Conservation (phyloP, 257 asterid genomes). For the Petunia secreta region DNA sequence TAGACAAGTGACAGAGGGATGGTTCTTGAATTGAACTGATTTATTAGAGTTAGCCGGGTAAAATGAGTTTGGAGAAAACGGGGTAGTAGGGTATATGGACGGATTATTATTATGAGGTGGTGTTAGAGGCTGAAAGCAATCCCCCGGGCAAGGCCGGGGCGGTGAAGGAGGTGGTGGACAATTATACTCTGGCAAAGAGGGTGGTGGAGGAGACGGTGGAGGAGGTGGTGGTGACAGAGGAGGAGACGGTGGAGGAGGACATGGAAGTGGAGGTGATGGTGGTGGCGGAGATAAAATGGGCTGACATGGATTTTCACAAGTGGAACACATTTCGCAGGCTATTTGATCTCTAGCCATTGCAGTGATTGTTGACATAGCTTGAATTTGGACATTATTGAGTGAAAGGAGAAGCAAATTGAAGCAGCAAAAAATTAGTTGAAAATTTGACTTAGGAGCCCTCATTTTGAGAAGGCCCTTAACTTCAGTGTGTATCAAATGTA, state of each 20-base stretch:
- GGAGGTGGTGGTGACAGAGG: not conserved
- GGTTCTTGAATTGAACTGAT: slow-evolving; percentile 36
- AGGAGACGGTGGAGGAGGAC: slow-evolving; percentile 18
- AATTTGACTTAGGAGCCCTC: slow-evolving; percentile 31
- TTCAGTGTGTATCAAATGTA: not conserved
- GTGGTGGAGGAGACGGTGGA: slow-evolving; percentile 28
- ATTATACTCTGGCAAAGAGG: slow-evolving; percentile 18
- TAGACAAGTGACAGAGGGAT: slow-evolving; percentile 26
- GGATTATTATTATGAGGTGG: slow-evolving; percentile 39
- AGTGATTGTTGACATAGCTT: slow-evolving; percentile 46
- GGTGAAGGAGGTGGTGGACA: slow-evolving; percentile 60
- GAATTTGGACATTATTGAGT: not conserved
- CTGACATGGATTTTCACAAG: slow-evolving; percentile 76
- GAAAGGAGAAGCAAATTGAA: slow-evolving; percentile 30
- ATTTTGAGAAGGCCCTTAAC: slow-evolving; percentile 32
- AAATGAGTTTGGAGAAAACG: slow-evolving; percentile 32
- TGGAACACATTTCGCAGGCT: slow-evolving; percentile 65
- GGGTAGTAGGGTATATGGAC: slow-evolving; percentile 29
- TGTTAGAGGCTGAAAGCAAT: slow-evolving; percentile 56
- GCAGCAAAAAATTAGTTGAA: slow-evolving; percentile 18
- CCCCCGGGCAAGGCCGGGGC: slow-evolving; percentile 39
- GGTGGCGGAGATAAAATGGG: slow-evolving; percentile 64
- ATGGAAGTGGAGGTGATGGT: slow-evolving; percentile 27
- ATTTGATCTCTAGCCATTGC: slow-evolving; percentile 61
- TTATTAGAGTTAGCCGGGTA: slow-evolving; percentile 22